These are phyloP conservation scores for Boletellus deceptivus DNA, from an alignment of 1,284 basidiomycete genomes.

Conservation along the genomic window DNA sequence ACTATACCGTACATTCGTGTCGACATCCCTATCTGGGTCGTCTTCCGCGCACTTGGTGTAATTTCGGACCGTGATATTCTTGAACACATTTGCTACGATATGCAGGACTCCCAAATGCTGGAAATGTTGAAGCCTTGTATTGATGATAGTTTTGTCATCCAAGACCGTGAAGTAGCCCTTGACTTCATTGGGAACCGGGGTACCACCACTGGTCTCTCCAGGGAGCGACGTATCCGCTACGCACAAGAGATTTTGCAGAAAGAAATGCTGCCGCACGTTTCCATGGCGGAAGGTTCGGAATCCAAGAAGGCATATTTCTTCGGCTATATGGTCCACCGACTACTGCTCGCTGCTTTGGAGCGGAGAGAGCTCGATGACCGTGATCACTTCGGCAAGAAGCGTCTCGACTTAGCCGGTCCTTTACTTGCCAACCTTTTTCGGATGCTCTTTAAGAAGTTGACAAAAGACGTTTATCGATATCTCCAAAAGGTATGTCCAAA, in stretches of 20 bases:
- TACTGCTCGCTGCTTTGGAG: constrained; percentile 91
- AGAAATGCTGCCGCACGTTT: constrained; percentile 98
- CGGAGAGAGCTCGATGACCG: constrained; percentile 96
- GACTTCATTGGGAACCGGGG: constrained; percentile 99
- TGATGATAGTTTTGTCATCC: constrained; percentile 97
- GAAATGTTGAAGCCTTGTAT: constrained; percentile 99
- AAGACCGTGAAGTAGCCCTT: constrained; percentile 93
- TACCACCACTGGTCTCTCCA: constrained; percentile 90
- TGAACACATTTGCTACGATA: constrained; percentile 98
- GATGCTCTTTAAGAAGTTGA: constrained; percentile 96
- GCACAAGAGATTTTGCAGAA: constrained; percentile 98
- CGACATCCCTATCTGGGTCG: constrained; percentile 98
- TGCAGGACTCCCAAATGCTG: constrained; percentile 92
- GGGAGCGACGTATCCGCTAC: constrained; percentile 91
- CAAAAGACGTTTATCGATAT: constrained; percentile 96
- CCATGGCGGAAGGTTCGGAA: constrained; percentile 93
- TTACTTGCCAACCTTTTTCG: constrained; percentile 94
- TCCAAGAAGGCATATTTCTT: constrained; percentile 99
- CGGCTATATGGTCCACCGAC: constrained; percentile 99
- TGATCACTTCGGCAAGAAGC: constrained; percentile 99
- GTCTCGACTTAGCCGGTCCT: constrained; percentile 94
- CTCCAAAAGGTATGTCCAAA: constrained; percentile 78
- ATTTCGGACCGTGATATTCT: constrained; percentile 98
- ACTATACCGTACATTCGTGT: constrained; percentile 98
- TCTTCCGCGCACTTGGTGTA: constrained; percentile 97